These are phyloP conservation scores for Sphaerobolus stellatus DNA, from an alignment of 1,284 basidiomycete genomes.

Conservation along the genomic window DNA sequence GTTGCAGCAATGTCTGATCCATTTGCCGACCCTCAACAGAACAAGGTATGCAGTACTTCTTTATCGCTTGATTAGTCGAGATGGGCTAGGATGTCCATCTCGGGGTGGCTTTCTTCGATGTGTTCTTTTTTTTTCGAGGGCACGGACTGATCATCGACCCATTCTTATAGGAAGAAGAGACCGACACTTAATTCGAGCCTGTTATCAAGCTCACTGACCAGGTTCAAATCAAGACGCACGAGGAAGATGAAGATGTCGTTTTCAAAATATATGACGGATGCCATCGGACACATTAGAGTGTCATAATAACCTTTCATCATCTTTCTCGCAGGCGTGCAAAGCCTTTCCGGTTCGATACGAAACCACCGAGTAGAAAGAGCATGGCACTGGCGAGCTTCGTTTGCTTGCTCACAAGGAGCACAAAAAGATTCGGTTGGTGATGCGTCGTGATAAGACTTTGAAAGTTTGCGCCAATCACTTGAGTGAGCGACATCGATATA, in stretches of 20 bases:
- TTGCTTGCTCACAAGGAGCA: conserved; percentile 86
- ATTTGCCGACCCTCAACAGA: conserved; percentile 59
- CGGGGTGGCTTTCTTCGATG: neutral
- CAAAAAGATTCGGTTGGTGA: conserved; percentile 93
- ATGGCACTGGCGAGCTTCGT: conserved; percentile 91
- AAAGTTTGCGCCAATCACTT: conserved; percentile 99
- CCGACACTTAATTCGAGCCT: conserved; percentile 93
- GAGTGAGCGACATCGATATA: conserved; percentile 67
- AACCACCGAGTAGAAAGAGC: conserved; percentile 94
- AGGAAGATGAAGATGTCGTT: conserved; percentile 90
- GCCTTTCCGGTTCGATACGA: conserved; percentile 92
- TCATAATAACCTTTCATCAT: conserved; percentile 13
- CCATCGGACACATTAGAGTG: conserved; percentile 39
- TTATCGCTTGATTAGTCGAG: neutral
- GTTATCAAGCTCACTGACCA: conserved; percentile 96
- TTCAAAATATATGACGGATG: conserved; percentile 88
- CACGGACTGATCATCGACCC: conserved; percentile 27
- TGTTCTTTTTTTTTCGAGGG: conserved; percentile 3
- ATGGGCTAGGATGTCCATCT: conserved; percentile 2
- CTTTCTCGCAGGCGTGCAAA: conserved; percentile 81
- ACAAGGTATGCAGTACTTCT: conserved; percentile 53
- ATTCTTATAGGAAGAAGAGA: conserved; percentile 70
- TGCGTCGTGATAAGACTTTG: conserved; percentile 99
- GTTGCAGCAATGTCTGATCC: conserved; percentile 55
- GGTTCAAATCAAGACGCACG: conserved; percentile 92